Conservation (phyloP, 352 stramenopile species). For the Globisporangium cystogenes region DNA sequence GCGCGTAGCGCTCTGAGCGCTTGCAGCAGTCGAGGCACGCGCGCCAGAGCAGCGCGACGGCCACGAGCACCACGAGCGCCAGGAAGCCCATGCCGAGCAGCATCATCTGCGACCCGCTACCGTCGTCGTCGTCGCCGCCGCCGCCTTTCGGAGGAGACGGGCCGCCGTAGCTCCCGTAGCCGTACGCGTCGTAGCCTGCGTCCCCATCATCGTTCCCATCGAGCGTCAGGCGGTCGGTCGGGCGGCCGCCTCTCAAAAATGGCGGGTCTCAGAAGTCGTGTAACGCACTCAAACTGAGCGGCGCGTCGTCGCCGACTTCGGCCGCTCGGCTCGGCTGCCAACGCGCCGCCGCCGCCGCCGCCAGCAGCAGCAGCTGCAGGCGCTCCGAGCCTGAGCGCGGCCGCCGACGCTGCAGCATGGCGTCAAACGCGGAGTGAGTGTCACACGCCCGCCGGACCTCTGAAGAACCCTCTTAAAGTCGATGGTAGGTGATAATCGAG, state of each 20-base stretch:
- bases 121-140: constrained; percentile 1
- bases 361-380: background rate
- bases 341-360: too few relatives aligned
- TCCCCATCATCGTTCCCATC: too few relatives aligned
- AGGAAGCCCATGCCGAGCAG: constrained; percentile 30
- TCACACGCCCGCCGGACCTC: background rate
- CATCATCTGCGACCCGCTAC: constrained; percentile 17
- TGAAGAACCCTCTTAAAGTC: background rate
- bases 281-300: background rate
- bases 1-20: constrained; percentile 20
- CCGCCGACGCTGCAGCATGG: background rate
- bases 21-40: constrained; percentile 44
- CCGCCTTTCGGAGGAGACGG: constrained; percentile 2
- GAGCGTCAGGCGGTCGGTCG: too few relatives aligned
- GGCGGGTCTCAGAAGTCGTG: too few relatives aligned
- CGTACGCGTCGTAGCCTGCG: background rate
- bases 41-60: constrained; percentile 36
- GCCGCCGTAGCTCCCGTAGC: constrained; percentile 1
- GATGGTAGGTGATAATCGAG: background rate
- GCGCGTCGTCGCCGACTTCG: background rate
- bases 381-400: background rate
- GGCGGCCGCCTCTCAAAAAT: too few relatives aligned
- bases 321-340: background rate
- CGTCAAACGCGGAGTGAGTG: background rate
- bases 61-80: constrained; percentile 28